Percentiles rank a stretch among this genome's conserved stretches.
Evolutionary conservation across 768 basidiomycete species (phyloP).

Genomic region (Holtermannia corniformis): DNA sequence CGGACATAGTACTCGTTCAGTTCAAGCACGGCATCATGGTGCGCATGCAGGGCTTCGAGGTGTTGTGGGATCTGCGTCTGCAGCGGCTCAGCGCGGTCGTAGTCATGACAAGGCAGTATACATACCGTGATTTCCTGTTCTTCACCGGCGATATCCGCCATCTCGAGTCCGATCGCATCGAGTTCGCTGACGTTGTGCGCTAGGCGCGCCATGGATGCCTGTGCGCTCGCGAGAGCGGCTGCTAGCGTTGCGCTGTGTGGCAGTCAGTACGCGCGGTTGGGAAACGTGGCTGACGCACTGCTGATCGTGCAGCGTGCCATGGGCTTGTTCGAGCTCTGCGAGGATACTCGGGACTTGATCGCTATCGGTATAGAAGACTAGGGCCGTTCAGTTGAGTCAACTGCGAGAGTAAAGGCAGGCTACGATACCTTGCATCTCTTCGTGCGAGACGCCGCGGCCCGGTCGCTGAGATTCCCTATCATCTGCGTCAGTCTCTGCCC

Average conservation of each 20-base stretch:
- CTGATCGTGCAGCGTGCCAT: background rate
- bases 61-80: background rate
- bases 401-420: background rate
- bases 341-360: background rate
- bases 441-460: too few species aligned
- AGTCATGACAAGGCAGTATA: too few species aligned
- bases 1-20: background rate
- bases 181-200: background rate
- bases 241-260: background rate
- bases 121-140: too few species aligned
- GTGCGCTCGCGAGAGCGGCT: background rate
- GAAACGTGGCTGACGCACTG: background rate
- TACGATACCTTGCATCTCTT: background rate
- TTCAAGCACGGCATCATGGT: background rate
- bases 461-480: background rate
- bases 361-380: background rate
- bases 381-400: background rate
- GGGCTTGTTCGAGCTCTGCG: background rate
- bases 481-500: background rate
- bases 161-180: background rate
- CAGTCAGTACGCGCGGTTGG: background rate
- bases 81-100: too few species aligned
- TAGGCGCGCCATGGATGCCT: background rate
- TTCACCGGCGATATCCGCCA: background rate
- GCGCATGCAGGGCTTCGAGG: background rate